Evolutionary conservation across 2,329 filamentous ascomycete species (phyloP), one percentile per base, ranked within the genome.

Genomic region (Aspergillus versicolor): DNA sequence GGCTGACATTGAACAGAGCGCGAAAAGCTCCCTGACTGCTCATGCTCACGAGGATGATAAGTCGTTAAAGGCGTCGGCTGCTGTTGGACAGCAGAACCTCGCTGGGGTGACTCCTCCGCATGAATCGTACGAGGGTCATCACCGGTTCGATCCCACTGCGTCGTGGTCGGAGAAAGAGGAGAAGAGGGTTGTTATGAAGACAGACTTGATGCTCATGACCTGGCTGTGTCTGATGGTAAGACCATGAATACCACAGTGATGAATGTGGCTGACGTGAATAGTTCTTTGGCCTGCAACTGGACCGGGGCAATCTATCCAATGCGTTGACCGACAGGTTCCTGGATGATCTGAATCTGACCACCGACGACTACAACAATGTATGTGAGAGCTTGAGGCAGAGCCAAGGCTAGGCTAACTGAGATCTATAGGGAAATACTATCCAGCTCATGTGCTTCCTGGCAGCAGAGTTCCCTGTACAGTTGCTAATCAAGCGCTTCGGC

Each of bases 401-500:
- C 15, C 5, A 12, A 19, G 5, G 24, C 22, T 9, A 22, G 8
- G 17, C 30, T 15, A 34, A 12, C 3, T 21, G 21, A 15, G 22
- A 9, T 4, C 4, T 6, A 3, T 19, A 66, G 64, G 68, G 67
- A 9, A 59, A 54, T 6, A 66, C 66, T 15, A 65, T 68, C 34
- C 64, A 67, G 47, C 53, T 65, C 3, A 42, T 68, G 8, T 65
- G 60, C 54, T 68, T 68, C 46, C 57, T 68, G 1, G 57, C 63
- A 3, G 77, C 78, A 1, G 78, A 79, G 49, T 67, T 81, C 15
- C 78, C 78, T 0, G 78, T 77, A 0, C 77, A 80, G 45, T 70
- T 80, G 6, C 72, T 80, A 19, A 78, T 75, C 41, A 81, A 80
- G 61, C 76, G 76, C 49, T 64, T 77, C 8, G 77, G 78, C 0